A percentile compares a stretch with the other conserved stretches of the same genome.
phyloP scores from a whole-genome alignment of 257 asterid species.

The Salvia rosmarinus region DNA sequence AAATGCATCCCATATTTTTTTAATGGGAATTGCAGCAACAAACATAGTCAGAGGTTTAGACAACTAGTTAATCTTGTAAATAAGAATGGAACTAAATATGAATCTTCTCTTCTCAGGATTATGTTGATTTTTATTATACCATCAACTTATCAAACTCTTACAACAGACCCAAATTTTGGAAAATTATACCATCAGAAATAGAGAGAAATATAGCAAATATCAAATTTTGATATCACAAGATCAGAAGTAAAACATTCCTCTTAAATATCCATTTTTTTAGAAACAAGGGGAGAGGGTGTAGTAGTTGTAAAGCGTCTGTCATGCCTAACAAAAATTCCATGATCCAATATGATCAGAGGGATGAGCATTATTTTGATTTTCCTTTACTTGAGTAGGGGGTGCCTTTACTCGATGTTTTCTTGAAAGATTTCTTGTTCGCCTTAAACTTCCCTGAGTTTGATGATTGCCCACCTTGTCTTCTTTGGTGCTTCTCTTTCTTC shows the following conservation, averaged over 20 bases:
- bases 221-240: not conserved
- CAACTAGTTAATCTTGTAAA: too few relatives aligned
- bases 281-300: not conserved
- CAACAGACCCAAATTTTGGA: not conserved
- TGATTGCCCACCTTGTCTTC: conserved; percentile 50
- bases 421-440: conserved; percentile 62
- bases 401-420: conserved; percentile 49
- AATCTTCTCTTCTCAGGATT: too few relatives aligned
- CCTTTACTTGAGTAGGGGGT: conserved; percentile 38
- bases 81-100: too few relatives aligned
- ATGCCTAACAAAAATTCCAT: conserved; percentile 16
- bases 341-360: not conserved
- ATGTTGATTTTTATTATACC: too few relatives aligned
- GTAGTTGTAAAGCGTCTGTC: not conserved
- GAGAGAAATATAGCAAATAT: not conserved
- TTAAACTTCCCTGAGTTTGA: conserved; percentile 59
- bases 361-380: conserved; percentile 55
- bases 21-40: too few relatives aligned
- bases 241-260: not conserved
- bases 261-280: not conserved
- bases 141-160: not conserved
- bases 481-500: conserved; percentile 73
- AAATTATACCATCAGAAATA: not conserved
- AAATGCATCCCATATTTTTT: too few relatives aligned
- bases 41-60: too few relatives aligned